Evolutionary conservation across 257 asterid species (phyloP).

Genomic region (Solanum chilense): DNA sequence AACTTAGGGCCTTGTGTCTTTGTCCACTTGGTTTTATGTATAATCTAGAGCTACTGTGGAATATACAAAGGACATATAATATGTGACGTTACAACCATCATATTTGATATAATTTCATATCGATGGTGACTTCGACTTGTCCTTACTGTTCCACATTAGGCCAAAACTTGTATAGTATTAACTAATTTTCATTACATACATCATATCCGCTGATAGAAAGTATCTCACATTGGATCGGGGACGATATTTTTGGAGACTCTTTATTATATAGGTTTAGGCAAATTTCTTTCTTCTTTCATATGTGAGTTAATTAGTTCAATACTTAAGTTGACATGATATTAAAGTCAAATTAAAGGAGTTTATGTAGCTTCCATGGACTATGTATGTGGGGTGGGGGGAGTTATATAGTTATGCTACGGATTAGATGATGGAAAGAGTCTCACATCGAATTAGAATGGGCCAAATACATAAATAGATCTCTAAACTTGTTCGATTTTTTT

Average conservation of each 20-base stretch:
- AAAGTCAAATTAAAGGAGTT: neutral
- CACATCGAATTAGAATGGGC: neutral
- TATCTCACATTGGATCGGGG: neutral
- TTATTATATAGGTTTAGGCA: neutral
- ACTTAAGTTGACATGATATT: neutral
- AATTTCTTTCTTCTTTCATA: neutral
- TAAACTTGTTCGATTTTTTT: no score
- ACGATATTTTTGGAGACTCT: neutral
- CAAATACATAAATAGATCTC: no score
- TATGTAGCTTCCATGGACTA: no score
- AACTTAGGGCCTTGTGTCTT: neutral
- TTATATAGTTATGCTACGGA: neutral
- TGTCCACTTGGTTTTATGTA: neutral
- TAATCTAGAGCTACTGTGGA: neutral
- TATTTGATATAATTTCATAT: neutral
- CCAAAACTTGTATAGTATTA: neutral
- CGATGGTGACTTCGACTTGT: neutral
- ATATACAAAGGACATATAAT: neutral
- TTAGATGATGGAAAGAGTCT: neutral
- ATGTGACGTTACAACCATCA: neutral
- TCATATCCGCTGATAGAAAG: neutral
- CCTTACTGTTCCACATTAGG: neutral
- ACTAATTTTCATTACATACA: neutral
- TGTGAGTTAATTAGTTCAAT: neutral
- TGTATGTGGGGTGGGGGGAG: no score